These are phyloP conservation scores for Leccinum subatratum DNA, from an alignment of 1,284 basidiomycete genomes.

Conservation along the genomic window DNA sequence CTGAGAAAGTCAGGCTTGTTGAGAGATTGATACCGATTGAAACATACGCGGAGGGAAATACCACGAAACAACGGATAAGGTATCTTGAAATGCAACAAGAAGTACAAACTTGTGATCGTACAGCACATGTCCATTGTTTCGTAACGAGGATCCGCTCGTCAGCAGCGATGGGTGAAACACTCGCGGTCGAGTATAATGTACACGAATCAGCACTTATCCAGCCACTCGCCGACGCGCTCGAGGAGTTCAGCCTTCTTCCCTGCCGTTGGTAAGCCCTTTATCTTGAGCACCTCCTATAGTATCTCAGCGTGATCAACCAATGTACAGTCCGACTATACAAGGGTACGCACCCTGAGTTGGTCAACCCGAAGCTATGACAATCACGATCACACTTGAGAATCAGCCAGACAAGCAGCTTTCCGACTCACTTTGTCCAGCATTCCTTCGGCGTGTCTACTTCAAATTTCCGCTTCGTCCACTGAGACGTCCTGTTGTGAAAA, in stretches of 20 bases:
- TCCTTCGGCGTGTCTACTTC: conserved; percentile 56
- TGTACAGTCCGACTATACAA: conserved; percentile 5
- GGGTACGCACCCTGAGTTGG: conserved; percentile 60
- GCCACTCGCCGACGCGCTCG: conserved; percentile 58
- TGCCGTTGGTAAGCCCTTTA: conserved; percentile 52
- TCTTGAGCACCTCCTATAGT: conserved; percentile 66
- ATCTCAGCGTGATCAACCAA: conserved; percentile 10
- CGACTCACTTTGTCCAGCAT: conserved; percentile 58
- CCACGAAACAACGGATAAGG: neutral
- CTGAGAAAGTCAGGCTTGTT: neutral
- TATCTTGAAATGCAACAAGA: neutral
- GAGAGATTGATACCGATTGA: conserved; percentile 4
- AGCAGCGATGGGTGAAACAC: neutral
- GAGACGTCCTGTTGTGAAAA: conserved; percentile 43
- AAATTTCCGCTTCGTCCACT: conserved; percentile 65
- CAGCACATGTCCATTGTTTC: neutral
- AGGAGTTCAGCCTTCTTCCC: conserved; percentile 71
- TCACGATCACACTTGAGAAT: conserved; percentile 14
- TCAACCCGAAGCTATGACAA: conserved; percentile 63
- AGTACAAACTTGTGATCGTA: neutral
- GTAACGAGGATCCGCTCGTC: neutral
- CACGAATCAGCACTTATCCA: conserved; percentile 28
- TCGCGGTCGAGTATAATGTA: neutral
- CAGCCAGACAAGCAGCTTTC: conserved; percentile 1
- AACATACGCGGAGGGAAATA: conserved; percentile 3